Evolutionary conservation across 352 stramenopile genomes (phyloP).

Genomic region (Globisporangium lucens): DNA sequence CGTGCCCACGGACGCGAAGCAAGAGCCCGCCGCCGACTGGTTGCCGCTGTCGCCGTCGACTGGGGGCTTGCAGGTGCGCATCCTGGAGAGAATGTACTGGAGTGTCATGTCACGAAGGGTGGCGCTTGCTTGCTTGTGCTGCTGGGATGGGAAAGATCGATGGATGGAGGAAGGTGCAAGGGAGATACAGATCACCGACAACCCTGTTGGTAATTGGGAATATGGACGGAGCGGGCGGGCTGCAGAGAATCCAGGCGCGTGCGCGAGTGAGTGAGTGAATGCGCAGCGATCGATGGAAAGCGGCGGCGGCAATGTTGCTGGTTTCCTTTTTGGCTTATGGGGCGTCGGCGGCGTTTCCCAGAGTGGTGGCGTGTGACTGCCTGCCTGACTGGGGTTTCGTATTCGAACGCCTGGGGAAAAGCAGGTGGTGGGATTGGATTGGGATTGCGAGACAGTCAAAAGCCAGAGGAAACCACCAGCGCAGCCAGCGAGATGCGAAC

Average conservation of each 20-base stretch:
- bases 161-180: background rate
- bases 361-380: conserved; percentile 4
- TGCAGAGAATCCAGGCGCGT: conserved; percentile 4
- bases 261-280: background rate
- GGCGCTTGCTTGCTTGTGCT: background rate
- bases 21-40: conserved; percentile 14
- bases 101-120: conserved; percentile 10
- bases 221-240: background rate
- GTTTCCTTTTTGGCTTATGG: background rate
- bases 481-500: background rate
- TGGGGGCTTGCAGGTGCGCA: conserved; percentile 66
- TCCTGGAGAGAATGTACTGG: conserved; percentile 70
- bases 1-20: conserved; percentile 76
- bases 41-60: conserved; percentile 27
- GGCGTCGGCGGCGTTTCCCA: conserved; percentile 10
- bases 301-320: background rate
- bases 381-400: background rate
- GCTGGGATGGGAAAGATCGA: background rate
- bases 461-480: background rate
- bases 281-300: background rate
- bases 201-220: background rate
- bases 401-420: background rate
- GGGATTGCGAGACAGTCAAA: background rate
- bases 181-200: background rate
- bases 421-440: background rate